These are phyloP conservation scores for Naumovozyma castellii DNA, from an alignment of 805 yeast species.

Conservation along the genomic window DNA sequence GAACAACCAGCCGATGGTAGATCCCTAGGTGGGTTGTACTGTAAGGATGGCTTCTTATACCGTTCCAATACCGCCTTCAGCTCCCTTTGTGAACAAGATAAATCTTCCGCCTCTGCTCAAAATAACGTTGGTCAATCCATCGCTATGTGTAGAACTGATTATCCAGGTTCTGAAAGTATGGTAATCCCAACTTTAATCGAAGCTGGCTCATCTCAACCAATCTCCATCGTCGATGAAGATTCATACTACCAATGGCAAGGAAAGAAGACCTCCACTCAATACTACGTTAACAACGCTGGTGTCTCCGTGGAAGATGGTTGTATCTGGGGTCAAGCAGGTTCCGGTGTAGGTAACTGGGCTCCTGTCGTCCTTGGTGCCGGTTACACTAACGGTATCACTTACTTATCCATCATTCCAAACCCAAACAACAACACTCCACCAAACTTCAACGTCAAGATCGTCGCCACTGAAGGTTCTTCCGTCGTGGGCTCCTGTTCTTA, in stretches of 20 bases:
- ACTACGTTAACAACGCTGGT: slow-evolving; percentile 71
- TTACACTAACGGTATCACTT: slow-evolving; percentile 46
- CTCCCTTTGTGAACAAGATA: slow-evolving; percentile 59
- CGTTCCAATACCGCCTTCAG: slow-evolving; percentile 40
- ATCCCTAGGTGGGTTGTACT: slow-evolving; percentile 62
- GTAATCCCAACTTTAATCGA: slow-evolving; percentile 57
- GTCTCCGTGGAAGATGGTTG: slow-evolving; percentile 60
- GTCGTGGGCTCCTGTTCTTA: slow-evolving; percentile 68
- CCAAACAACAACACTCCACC: slow-evolving; percentile 51
- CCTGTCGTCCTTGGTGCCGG: slow-evolving; percentile 77
- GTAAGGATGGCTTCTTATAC: slow-evolving; percentile 56
- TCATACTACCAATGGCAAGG: slow-evolving; percentile 57
- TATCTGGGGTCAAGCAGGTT: slow-evolving; percentile 54
- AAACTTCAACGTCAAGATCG: slow-evolving; percentile 69
- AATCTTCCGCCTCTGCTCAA: slow-evolving; percentile 43
- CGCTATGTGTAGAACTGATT: slow-evolving; percentile 69
- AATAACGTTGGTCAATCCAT: slow-evolving; percentile 43
- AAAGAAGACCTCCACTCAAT: slow-evolving; percentile 57
- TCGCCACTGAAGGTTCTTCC: slow-evolving; percentile 50
- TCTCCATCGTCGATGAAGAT: slow-evolving; percentile 52
- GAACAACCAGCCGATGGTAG: slow-evolving; percentile 58
- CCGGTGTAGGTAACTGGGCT: slow-evolving; percentile 71
- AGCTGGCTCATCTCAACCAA: slow-evolving; percentile 37
- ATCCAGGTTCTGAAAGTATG: slow-evolving; percentile 79
- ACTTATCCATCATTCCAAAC: slow-evolving; percentile 67